A percentile compares a stretch with the other conserved stretches of the same genome.
Conservation (phyloP, 2,329 filamentous ascomycete genomes). For the Diaporthe destruens region DNA sequence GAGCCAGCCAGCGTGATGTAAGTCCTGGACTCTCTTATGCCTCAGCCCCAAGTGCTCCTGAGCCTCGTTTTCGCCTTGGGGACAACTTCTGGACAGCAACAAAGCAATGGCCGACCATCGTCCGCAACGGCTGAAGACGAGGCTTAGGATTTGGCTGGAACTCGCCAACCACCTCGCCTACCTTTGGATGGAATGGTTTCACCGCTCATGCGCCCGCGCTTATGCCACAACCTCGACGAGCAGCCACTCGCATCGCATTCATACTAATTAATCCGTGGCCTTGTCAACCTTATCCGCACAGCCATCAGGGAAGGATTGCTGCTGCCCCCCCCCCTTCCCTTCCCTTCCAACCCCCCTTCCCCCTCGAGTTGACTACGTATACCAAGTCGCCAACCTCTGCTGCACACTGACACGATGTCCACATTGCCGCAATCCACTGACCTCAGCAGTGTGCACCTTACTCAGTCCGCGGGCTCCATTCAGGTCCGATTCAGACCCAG, state of each 20-base stretch:
- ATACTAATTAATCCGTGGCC: conserved; percentile 28
- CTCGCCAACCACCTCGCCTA: conserved; percentile 25
- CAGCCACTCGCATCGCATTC: conserved; percentile 32
- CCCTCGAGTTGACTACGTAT: conserved; percentile 3
- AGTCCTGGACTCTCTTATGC: not conserved
- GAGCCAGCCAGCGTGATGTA: conserved; percentile 17
- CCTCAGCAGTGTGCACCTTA: conserved; percentile 7
- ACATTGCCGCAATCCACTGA: conserved; percentile 18
- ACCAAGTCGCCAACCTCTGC: not conserved
- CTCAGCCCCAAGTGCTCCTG: not conserved
- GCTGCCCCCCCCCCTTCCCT: conserved; percentile 1
- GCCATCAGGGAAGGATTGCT: conserved; percentile 23
- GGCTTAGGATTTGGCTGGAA: conserved; percentile 25
- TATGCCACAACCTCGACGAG: conserved; percentile 21
- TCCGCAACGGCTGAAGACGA: conserved; percentile 14
- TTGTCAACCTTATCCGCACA: conserved; percentile 34
- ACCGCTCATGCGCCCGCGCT: conserved; percentile 29
- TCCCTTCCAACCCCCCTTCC: not conserved
- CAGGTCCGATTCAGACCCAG: conserved; percentile 12
- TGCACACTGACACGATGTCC: conserved; percentile 14
- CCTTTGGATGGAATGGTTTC: conserved; percentile 31
- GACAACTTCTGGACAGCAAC: conserved; percentile 1
- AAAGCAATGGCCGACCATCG: conserved; percentile 12
- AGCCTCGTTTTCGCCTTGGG: conserved; percentile 21
- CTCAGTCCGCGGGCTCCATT: conserved; percentile 13